Conservation (phyloP, 164 flowering plant genomes). For the Vitis cinerea region DNA sequence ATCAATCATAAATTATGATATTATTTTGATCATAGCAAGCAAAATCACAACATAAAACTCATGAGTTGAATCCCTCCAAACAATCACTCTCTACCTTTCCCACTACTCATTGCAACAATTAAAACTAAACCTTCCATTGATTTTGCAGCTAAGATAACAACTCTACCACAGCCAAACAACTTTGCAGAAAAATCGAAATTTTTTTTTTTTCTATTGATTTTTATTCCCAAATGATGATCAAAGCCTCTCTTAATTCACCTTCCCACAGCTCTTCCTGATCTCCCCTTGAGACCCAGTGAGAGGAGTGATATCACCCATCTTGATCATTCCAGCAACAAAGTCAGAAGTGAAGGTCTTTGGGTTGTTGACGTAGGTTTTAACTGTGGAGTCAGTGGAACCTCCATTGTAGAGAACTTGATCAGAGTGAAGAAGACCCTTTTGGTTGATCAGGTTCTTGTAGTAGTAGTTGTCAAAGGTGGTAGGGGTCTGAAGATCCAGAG, state of each 20-base stretch:
- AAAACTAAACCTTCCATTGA: no score
- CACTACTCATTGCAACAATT: no score
- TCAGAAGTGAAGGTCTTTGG: conserved; percentile 15
- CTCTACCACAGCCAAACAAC: no score
- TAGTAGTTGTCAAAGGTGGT: conserved; percentile 30
- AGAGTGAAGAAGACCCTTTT: conserved; percentile 41
- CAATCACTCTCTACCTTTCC: no score
- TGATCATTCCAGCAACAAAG: conserved; percentile 40
- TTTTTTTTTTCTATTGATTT: background rate
- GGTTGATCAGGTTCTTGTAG: conserved; percentile 29
- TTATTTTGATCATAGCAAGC: no score
- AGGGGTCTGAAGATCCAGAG: conserved; percentile 35
- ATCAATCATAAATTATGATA: no score
- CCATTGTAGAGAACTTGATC: conserved; percentile 39
- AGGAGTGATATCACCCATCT: conserved; percentile 41
- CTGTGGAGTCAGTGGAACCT: conserved; percentile 38
- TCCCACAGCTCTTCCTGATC: conserved; percentile 36
- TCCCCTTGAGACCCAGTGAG: conserved; percentile 49
- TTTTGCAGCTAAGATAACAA: no score
- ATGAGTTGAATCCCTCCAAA: no score
- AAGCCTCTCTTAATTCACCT: conserved; percentile 17
- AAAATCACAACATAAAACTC: no score
- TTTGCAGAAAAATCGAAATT: no score
- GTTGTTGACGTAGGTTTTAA: conserved; percentile 21
- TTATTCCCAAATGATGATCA: no score